These are phyloP conservation scores for Selaginella tamariscina DNA, from an alignment of 75 land plant species.

Conservation along the genomic window DNA sequence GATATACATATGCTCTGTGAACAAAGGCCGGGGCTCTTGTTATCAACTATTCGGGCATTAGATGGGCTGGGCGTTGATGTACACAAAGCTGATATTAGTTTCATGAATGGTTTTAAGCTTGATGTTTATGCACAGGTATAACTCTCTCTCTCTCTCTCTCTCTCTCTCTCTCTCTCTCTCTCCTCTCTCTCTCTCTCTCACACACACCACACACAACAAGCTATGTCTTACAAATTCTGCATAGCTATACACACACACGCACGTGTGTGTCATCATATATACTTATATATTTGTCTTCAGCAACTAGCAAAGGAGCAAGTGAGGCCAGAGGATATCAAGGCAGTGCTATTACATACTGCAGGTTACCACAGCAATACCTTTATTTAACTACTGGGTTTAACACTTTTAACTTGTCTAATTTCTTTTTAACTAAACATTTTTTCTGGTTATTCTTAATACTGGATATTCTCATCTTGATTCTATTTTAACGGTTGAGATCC, in stretches of 20 bases:
- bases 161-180: too few relatives aligned
- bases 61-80: background rate
- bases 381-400: too few relatives aligned
- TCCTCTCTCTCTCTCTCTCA: too few relatives aligned
- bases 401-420: background rate
- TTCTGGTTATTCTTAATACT: too few relatives aligned
- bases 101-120: background rate
- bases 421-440: too few relatives aligned
- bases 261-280: too few relatives aligned
- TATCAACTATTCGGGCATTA: background rate
- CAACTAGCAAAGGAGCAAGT: background rate
- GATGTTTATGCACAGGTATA: background rate
- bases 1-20: background rate
- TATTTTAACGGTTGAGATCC: too few relatives aligned
- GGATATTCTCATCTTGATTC: too few relatives aligned
- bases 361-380: background rate
- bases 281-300: background rate
- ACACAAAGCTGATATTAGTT: background rate
- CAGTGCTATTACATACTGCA: background rate
- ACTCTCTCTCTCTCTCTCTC: background rate
- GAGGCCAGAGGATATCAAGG: background rate
- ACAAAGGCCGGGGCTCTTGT: background rate
- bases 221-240: too few relatives aligned
- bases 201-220: too few relatives aligned
- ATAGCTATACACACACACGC: too few relatives aligned